A percentile compares a stretch with the other conserved stretches of the same genome.
phyloP scores from a whole-genome alignment of 306 rosid species.

The Herpetospermum pedunculosum region DNA sequence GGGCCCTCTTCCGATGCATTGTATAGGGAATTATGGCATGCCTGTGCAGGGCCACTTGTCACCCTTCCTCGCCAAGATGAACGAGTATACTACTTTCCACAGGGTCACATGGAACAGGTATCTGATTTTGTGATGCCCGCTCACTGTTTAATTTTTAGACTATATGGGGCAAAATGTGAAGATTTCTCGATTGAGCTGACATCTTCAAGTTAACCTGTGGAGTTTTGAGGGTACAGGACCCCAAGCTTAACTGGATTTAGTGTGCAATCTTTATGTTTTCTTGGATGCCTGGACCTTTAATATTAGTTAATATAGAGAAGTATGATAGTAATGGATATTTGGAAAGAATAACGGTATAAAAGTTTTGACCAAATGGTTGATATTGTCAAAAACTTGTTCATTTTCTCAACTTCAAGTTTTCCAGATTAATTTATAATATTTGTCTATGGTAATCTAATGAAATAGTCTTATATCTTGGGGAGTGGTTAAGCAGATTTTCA shows the following conservation, averaged over 20 bases:
- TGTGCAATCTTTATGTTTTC: background rate
- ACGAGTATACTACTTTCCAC: conserved; percentile 92
- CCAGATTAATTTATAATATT: background rate
- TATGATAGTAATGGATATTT: background rate
- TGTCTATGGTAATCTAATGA: background rate
- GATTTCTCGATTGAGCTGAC: background rate
- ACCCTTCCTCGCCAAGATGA: conserved; percentile 84
- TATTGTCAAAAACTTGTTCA: background rate
- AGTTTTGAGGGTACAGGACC: background rate
- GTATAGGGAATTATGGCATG: conserved; percentile 95
- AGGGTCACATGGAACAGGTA: conserved; percentile 99
- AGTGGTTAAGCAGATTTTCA: background rate
- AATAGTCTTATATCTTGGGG: background rate
- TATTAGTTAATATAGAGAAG: background rate
- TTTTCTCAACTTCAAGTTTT: background rate
- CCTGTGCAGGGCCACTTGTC: conserved; percentile 99
- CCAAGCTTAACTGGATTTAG: background rate
- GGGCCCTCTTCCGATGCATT: conserved; percentile 58
- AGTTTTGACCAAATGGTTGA: background rate
- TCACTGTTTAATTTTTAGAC: background rate
- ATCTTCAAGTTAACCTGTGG: background rate
- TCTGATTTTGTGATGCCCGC: background rate
- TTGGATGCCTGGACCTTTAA: background rate
- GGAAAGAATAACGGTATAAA: background rate
- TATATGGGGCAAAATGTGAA: background rate